Base-by-base conservation (phyloP, 495 filamentous ascomycete genomes). In the Cudoniella acicularis region DNA sequence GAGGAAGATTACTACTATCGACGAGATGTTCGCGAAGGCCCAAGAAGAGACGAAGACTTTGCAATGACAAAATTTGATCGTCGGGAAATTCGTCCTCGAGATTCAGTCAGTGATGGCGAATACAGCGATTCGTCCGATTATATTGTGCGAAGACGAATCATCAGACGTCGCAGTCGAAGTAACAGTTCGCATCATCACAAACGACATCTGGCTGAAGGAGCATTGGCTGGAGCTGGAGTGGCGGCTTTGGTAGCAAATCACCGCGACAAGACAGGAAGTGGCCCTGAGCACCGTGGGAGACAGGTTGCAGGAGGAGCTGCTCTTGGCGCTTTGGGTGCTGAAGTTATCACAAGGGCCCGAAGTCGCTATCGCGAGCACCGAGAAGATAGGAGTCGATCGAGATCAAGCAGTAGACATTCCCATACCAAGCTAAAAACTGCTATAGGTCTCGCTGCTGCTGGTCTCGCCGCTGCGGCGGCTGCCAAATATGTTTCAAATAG, bases 161-260 rank as follows among this genome's bases (percentile, higher is more conserved):
- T 69, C 27, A 60, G 43, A 54, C 69, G 36, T 64, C 64, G 66
- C 2, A 59, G 54, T 52, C 27, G 47, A 46, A 65, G 62, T 27
- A 23, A 10, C 6, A 65, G 60, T 25, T 54, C 82, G 60, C 85
- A 91, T 68, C 36, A 41, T 48, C 87, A 84, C 68, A 82, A 83
- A 65, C 87, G 88, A 27, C 90, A 95, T 70, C 69, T 96, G n/a
- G 90, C 89, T 22, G 91, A 93, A 74, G 92, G 92, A 36, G 90
- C 90, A 22, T 73, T 93, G 30, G 87, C 89, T 48, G 92, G 90
- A 13, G 81, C 88, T 40, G 92, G 87, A 56, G 80, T 86, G 8
- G 87, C 87, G 2, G 90, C 90, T 45, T 67, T 96, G 2, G 64
- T 95, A 1, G 81, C 86, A 26, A 84, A 87, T 56, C 90, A 86